These are phyloP conservation scores for Pedinophyceae sp. DNA, from an alignment of 139 green algal species.

Conservation along the genomic window DNA sequence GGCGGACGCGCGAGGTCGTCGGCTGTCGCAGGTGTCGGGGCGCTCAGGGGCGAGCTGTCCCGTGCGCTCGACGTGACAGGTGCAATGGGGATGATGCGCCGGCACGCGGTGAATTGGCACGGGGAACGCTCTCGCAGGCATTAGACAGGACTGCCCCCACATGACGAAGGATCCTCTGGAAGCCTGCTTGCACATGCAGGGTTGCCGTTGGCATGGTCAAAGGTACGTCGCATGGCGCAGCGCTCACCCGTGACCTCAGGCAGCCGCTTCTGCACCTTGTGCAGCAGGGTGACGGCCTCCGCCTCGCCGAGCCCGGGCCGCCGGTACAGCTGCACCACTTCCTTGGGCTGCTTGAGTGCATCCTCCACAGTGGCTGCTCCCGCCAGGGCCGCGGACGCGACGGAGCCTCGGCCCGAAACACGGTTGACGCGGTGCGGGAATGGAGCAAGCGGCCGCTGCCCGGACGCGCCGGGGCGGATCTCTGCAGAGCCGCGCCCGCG, in stretches of 20 bases:
- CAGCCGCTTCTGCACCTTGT: constrained; percentile 21
- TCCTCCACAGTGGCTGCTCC: no score
- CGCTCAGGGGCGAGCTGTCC: neutral
- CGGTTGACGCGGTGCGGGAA: no score
- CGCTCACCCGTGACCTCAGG: constrained; percentile 2
- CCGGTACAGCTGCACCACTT: constrained; percentile 77
- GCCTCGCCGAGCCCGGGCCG: constrained; percentile 52
- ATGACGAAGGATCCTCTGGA: neutral
- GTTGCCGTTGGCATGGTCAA: neutral
- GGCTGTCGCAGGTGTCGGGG: neutral
- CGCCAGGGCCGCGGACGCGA: no score
- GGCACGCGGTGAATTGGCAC: neutral
- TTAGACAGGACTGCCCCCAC: constrained; percentile 43
- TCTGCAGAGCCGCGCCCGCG: no score
- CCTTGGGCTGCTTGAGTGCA: no score
- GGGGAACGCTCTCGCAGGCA: constrained; percentile 16
- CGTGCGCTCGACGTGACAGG: neutral
- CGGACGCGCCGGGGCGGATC: no score
- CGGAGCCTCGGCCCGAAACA: no score
- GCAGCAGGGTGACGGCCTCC: constrained; percentile 44
- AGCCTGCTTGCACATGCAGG: neutral
- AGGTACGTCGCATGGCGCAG: neutral
- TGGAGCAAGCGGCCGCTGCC: no score
- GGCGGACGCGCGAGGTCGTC: neutral
- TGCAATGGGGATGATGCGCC: neutral